A percentile compares a stretch with the other conserved stretches of the same genome.
Conservation (phyloP, 2,329 filamentous ascomycete species). For the Beauveria medogensis region DNA sequence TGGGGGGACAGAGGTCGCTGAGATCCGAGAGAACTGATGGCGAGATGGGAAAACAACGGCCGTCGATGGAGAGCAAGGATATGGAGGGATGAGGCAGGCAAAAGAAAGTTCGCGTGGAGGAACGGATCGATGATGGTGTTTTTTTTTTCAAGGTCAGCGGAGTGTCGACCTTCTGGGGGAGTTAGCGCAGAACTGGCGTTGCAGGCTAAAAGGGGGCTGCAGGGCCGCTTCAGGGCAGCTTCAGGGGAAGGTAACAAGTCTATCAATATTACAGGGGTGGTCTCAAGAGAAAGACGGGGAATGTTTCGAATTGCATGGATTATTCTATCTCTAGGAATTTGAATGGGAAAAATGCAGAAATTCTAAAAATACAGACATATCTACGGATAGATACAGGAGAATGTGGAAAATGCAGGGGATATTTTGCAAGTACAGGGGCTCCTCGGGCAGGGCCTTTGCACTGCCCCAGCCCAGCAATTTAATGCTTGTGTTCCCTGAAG, state of each 20-base stretch:
- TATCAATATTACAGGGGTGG: not conserved
- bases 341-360: not conserved
- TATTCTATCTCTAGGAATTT: too few species aligned
- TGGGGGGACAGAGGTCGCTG: not conserved
- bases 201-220: not conserved
- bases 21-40: not conserved
- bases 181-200: too few species aligned
- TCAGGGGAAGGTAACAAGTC: not conserved
- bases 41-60: not conserved
- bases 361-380: not conserved
- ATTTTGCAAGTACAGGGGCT: not conserved
- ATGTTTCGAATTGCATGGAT: too few species aligned
- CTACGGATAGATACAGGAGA: not conserved
- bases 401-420: not conserved
- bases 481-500: not conserved
- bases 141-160: not conserved
- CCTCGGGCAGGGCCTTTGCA: not conserved
- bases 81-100: constrained; percentile 4
- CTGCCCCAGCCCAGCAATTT: not conserved
- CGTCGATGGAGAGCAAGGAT: not conserved
- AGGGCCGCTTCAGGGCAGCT: not conserved
- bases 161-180: not conserved
- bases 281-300: too few species aligned
- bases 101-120: constrained; percentile 7
- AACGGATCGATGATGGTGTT: not conserved